phyloP scores from a whole-genome alignment of 768 basidiomycete species.

The Trametes villosa region DNA sequence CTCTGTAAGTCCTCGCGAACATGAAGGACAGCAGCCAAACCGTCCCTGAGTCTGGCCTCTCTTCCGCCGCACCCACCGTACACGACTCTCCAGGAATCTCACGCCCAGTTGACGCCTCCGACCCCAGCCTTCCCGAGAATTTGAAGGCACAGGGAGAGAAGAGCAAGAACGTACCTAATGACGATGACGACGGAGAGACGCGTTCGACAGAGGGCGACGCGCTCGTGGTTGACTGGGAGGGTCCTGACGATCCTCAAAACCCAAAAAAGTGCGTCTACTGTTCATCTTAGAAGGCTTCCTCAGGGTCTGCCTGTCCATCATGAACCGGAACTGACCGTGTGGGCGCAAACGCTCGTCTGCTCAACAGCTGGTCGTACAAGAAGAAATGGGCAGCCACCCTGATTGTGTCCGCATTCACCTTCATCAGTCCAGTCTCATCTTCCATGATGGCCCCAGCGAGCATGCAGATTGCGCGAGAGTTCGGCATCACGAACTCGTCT shows the following conservation, averaged over 20 bases:
- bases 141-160: neutral
- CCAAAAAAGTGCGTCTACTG: conserved; percentile 36
- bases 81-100: conserved; percentile 17
- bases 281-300: neutral
- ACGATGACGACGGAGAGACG: neutral
- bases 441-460: conserved; percentile 74
- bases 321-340: neutral
- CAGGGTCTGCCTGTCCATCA: neutral
- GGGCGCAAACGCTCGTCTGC: neutral
- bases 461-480: conserved; percentile 50
- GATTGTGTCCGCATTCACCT: conserved; percentile 70
- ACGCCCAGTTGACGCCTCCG: conserved; percentile 10
- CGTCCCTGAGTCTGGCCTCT: conserved; percentile 1
- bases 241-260: conserved; percentile 40
- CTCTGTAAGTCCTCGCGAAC: neutral
- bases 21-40: neutral
- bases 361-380: conserved; percentile 54
- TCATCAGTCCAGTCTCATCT: conserved; percentile 70
- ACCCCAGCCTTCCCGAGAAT: neutral
- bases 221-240: conserved; percentile 40
- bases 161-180: neutral
- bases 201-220: conserved; percentile 3
- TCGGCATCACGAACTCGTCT: conserved; percentile 54
- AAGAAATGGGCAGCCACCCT: conserved; percentile 68
- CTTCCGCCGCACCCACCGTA: conserved; percentile 17